Conservation (phyloP, 2,329 filamentous ascomycete genomes). For the Canariomyces notabilis region DNA sequence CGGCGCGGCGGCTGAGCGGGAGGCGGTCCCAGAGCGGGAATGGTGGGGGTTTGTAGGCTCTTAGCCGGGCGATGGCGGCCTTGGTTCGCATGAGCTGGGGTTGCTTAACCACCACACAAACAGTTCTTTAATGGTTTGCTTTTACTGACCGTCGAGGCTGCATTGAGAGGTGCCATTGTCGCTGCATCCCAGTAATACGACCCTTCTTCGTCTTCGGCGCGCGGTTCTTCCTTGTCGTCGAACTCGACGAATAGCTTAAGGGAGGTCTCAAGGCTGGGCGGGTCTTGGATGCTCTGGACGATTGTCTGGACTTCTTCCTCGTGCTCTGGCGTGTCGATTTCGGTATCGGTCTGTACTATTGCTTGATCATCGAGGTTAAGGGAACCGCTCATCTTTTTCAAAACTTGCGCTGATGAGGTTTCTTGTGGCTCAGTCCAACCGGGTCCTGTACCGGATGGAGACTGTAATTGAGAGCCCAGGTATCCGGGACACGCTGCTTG, state of each 20-base stretch:
- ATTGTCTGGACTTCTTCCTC: constrained; percentile 19
- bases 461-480: too few relatives aligned
- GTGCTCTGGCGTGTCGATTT: neutral
- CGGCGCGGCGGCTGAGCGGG: constrained; percentile 65
- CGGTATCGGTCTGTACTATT: neutral
- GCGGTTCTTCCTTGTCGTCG: neutral
- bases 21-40: constrained; percentile 59
- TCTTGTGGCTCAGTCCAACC: too few relatives aligned
- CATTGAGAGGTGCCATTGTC: constrained; percentile 53
- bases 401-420: too few relatives aligned
- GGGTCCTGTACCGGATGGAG: too few relatives aligned
- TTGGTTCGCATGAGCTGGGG: constrained; percentile 26
- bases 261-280: constrained; percentile 7
- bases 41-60: constrained; percentile 55
- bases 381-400: constrained; percentile 15
- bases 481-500: too few relatives aligned
- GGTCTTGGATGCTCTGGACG: constrained; percentile 22
- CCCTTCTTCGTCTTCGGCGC: constrained; percentile 29
- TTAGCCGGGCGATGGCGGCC: constrained; percentile 56
- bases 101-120: constrained; percentile 8
- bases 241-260: neutral
- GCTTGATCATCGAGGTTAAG: constrained; percentile 1
- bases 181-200: constrained; percentile 54
- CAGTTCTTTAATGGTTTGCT: too few relatives aligned
- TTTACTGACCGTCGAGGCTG: constrained; percentile 51